Evolutionary conservation across 2,329 filamentous ascomycete species (phyloP), one percentile per base, ranked within the genome.

Genomic region (Penicillium freii): DNA sequence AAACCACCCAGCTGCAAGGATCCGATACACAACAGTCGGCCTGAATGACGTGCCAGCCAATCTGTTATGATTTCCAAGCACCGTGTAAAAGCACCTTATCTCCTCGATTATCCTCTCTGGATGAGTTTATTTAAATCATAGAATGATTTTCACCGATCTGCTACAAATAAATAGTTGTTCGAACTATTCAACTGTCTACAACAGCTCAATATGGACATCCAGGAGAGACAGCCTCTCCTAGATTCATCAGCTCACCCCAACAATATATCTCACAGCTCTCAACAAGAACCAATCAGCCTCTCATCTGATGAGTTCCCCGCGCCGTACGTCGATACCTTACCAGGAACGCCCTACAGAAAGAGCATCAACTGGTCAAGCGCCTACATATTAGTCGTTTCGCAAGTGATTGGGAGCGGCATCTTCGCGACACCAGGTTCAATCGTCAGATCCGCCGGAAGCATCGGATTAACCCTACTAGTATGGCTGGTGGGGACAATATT

Each of bases 351-450:
- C 0, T 73, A 81, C 23, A 85, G 85, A 1, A 79, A 86, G 21
- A 86, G 79, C 17, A 80, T 89, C 49, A 82, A 76, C 56, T 88
- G 86, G 84, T 77, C 78, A 27, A 86, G 82, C 63, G 84, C 84
- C 1, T 88, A 86, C 68, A 85, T 89, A 54, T 78, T 89, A 21
- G 84, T 87, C 8, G 85, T 89, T 27, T 88, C 85, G 6, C 81
- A 87, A 13, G 85, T 90, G 6, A 85, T 90, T 31, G 87, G 87
- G 13, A 87, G 82, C 65, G 87, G 87, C 27, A 89, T 91, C 61
- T 91, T 90, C 66, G 87, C 87, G 0, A 89, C 87, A 0, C 88
- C 86, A 0, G 87, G 85, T 0, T 81, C 86, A 5, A 88, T 91
- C 49, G 78, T 89, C 3, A 81, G 84, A 38, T 82, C 84, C 0